Evolutionary conservation across 805 yeast genomes (phyloP), one percentile per base, ranked within the genome.

Genomic region (Suhomyces vadensis): DNA sequence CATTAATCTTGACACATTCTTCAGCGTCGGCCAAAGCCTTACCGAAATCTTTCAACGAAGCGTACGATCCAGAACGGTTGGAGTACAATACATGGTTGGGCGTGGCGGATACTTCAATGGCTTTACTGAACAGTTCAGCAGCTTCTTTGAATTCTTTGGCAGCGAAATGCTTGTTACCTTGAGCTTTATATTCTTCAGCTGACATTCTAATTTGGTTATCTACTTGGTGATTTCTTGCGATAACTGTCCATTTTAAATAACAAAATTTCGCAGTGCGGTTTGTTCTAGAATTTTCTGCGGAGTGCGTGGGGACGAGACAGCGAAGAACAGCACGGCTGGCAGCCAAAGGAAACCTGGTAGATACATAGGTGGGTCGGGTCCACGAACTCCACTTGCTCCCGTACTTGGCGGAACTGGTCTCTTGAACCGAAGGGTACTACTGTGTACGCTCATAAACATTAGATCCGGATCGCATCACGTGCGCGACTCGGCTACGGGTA

Each of bases 51-150:
- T 82, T 81, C 69, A 82, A 67, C 5, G 97, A 87, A 4, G 97
- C 85, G 58, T 84, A 84, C 45, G 89, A 79, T 10, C 96, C 99
- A 8, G 98, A 91, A 65, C 99, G 83, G 73, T 94, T 94, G 40
- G 97, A 90, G 64, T 74, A 91, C 43, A 94, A 75, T 13, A 94
- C 97, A 63, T 92, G 97, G 66, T 92, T 94, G 50, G 97, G 96
- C 5, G 75, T 51, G 36, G 83, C 74, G 0, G 96, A 82, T 10
- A 79, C 88, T 36, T 82, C 95, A 58, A 92, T 94, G 25, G 97
- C 99, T 64, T 87, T 77, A 14, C 92, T 70, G 70, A 94, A 94
- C 42, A 73, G 67, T 26, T 85, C 95, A 46, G 85, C 80, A 33
- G 99, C 98, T 53, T 81, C 76, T 17, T 73, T 71, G 63, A 80